Evolutionary conservation across 495 filamentous ascomycete genomes (phyloP), one percentile per base, ranked within the genome.

Genomic region (Talaromyces liani): DNA sequence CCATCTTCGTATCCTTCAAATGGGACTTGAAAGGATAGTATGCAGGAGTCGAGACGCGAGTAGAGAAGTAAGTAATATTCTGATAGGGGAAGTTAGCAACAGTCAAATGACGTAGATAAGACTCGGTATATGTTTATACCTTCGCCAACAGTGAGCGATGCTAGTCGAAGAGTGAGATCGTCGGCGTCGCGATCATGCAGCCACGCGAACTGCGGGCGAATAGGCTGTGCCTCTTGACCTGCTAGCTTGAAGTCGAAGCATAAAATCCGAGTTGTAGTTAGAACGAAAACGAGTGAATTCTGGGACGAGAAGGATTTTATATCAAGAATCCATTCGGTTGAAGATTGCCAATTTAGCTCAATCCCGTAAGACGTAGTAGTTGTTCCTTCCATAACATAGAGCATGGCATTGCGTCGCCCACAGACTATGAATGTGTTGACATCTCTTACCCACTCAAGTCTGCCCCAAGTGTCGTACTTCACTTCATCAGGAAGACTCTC

Each of bases 271-370:
- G 67, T 69, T 6, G 77, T 84, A 7, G 85, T 89, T 51, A 86
- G 71, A 29, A 89, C 69, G 65, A 83, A 88, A 12, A 85, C 70
- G 25, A 86, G 79, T 7, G 78, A 79, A 4, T 65, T 59, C 56
- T 82, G 73, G n/a, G 72, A 68, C 20, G 73, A 65, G 58, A 79
- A 84, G 58, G 75, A 69, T 36, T 78, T 77, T 16, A 85, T 60
- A 58, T 82, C 80, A 24, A 89, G 65, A n/a, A 89, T 82, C 74
- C 80, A 82, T 66, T 83, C 80, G 2, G 72, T 75, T 49, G 70
- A 68, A 47, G 66, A 71, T 29, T 66, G 62, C 59, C 78, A 64
- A 22, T 69, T 67, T n/a, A 82, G 63, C 25, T 79, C 72, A 41
- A 81, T 72, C 1, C 63, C 14, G 18, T 63, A 69, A 51, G 74